phyloP scores from a whole-genome alignment of 768 basidiomycete species.

The Suillus variegatus region DNA sequence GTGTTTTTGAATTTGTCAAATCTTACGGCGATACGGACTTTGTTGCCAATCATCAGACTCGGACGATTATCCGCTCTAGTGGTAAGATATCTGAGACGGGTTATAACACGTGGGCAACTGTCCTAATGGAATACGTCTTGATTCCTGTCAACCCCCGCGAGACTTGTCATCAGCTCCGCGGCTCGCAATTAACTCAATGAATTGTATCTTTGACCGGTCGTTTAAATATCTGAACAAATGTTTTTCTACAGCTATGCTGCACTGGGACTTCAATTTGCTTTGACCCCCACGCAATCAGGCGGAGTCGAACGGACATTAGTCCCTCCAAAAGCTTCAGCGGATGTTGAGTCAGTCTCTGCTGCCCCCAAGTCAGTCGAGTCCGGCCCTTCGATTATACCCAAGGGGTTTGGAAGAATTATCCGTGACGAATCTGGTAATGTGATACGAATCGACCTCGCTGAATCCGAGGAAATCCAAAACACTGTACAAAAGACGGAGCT shows the following conservation, averaged over 20 bases:
- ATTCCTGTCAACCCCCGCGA: not conserved
- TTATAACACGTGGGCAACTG: not conserved
- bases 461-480: slow-evolving; percentile 39
- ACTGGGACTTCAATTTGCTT: slow-evolving; percentile 68
- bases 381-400: slow-evolving; percentile 40
- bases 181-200: slow-evolving; percentile 5
- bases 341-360: not conserved
- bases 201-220: slow-evolving; percentile 4
- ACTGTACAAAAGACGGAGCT: not conserved
- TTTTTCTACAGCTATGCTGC: slow-evolving; percentile 61
- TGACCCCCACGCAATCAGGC: slow-evolving; percentile 69
- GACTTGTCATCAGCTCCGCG: not conserved
- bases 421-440: slow-evolving; percentile 80
- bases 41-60: not conserved
- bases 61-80: not conserved
- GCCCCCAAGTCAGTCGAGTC: slow-evolving; percentile 1
- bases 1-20: not conserved
- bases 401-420: slow-evolving; percentile 79
- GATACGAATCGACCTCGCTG: slow-evolving; percentile 64
- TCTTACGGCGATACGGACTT: not conserved
- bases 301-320: slow-evolving; percentile 52
- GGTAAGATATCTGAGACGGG: not conserved
- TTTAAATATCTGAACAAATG: not conserved
- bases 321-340: not conserved
- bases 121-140: not conserved